phyloP scores from a whole-genome alignment of 2,329 filamentous ascomycete species.

The Xylaria digitata region DNA sequence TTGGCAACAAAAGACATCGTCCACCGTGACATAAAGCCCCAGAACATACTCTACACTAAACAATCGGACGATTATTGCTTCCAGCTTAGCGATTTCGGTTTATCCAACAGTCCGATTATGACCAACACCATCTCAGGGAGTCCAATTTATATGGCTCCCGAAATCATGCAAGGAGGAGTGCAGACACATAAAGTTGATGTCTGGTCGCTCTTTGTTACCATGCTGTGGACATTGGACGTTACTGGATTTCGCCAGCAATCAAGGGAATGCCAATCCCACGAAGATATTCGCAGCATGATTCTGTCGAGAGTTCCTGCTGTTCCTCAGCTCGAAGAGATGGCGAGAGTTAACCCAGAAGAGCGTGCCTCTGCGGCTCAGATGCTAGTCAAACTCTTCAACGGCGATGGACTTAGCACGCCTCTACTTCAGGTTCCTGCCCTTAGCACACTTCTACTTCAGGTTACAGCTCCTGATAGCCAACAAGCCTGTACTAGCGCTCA shows the following conservation, averaged over 20 bases:
- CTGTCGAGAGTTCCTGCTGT: neutral
- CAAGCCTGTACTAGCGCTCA: too few relatives aligned
- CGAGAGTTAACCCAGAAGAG: neutral
- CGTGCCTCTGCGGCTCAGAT: constrained; percentile 40
- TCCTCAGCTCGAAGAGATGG: constrained; percentile 19
- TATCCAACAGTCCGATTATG: neutral
- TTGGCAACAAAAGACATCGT: neutral
- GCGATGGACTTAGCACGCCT: constrained; percentile 4
- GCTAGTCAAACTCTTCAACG: constrained; percentile 30
- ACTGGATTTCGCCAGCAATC: neutral
- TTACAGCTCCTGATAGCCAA: too few relatives aligned
- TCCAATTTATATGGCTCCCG: neutral
- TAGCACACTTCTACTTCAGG: too few relatives aligned
- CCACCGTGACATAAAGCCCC: constrained; percentile 14
- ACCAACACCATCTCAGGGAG: neutral
- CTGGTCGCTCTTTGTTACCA: constrained; percentile 17
- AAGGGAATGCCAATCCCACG: too few relatives aligned
- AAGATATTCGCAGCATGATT: too few relatives aligned
- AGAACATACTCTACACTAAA: neutral
- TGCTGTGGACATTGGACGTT: neutral
- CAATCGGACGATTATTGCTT: neutral
- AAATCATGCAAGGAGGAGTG: neutral
- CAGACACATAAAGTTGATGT: constrained; percentile 11
- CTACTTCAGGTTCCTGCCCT: too few relatives aligned
- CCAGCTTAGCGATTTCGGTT: constrained; percentile 15